phyloP scores from a whole-genome alignment of 2,329 filamentous ascomycete species.

The Cladosporium sp. region DNA sequence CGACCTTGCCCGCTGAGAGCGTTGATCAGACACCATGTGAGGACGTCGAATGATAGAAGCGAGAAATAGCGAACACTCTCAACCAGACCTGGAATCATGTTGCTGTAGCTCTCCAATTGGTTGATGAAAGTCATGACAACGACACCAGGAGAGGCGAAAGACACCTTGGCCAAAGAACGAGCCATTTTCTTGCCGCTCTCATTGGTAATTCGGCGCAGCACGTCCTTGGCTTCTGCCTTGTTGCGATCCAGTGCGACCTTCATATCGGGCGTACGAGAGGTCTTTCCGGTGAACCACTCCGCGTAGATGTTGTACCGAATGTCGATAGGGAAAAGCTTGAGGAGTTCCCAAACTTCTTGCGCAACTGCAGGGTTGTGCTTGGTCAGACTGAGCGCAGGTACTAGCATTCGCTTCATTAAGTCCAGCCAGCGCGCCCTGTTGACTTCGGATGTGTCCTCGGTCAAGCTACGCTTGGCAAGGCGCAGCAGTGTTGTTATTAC shows the following conservation, averaged over 20 bases:
- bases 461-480: slow-evolving; percentile 76
- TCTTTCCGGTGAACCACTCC: slow-evolving; percentile 84
- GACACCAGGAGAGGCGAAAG: slow-evolving; percentile 83
- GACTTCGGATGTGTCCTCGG: slow-evolving; percentile 64
- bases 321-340: slow-evolving; percentile 74
- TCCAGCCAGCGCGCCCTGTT: slow-evolving; percentile 82
- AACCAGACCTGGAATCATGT: slow-evolving; percentile 90
- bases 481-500: slow-evolving; percentile 80
- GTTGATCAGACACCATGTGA: slow-evolving; percentile 89
- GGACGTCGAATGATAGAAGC: slow-evolving; percentile 84
- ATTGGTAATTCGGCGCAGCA: slow-evolving; percentile 85
- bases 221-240: slow-evolving; percentile 75
- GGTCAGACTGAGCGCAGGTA: slow-evolving; percentile 84
- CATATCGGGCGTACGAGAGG: slow-evolving; percentile 74
- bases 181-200: slow-evolving; percentile 86
- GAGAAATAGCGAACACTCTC: slow-evolving; percentile 95
- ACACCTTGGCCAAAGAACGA: slow-evolving; percentile 85
- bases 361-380: slow-evolving; percentile 80
- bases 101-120: slow-evolving; percentile 91
- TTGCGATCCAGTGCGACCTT: slow-evolving; percentile 75
- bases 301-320: slow-evolving; percentile 86
- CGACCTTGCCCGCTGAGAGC: slow-evolving; percentile 60
- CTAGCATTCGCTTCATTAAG: slow-evolving; percentile 77
- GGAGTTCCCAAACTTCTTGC: slow-evolving; percentile 81
- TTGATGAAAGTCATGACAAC: slow-evolving; percentile 87